Conservation (phyloP, 2,329 filamentous ascomycete species). For the Mariannaea elegans region DNA sequence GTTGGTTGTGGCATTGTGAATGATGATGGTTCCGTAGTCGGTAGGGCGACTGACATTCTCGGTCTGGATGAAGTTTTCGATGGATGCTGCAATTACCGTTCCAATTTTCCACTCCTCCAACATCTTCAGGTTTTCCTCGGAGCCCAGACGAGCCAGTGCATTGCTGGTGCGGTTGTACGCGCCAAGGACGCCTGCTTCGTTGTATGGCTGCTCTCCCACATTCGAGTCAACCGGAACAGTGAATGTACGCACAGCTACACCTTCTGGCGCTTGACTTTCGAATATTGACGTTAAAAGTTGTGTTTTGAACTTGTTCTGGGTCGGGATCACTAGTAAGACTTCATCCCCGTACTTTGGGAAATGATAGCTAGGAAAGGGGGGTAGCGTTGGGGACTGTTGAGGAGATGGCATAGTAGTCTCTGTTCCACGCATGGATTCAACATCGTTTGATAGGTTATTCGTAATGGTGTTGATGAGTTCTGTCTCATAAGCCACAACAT, state of each 20-base stretch:
- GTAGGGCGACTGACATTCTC: neutral
- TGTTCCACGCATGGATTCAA: neutral
- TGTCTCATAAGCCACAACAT: neutral
- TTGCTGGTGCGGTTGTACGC: neutral
- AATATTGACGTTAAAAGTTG: neutral
- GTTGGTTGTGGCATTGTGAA: conserved; percentile 1
- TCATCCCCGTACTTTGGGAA: neutral
- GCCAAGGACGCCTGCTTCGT: neutral
- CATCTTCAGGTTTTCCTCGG: neutral
- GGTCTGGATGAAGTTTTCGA: conserved; percentile 12
- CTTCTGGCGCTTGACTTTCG: neutral
- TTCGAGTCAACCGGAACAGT: neutral
- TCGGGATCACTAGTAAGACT: conserved; percentile 7
- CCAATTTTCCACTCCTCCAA: neutral
- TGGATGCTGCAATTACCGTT: neutral
- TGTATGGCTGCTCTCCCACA: conserved; percentile 13
- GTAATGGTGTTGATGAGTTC: neutral
- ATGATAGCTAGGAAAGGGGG: neutral
- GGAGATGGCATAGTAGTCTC: neutral
- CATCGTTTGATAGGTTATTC: neutral
- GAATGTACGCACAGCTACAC: neutral
- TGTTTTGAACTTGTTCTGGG: conserved; percentile 1
- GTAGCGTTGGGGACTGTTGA: neutral
- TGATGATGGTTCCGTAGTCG: conserved; percentile 1
- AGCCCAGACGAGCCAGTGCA: neutral